phyloP scores from a whole-genome alignment of 2,329 filamentous ascomycete species.

The Xylaria arbuscula region DNA sequence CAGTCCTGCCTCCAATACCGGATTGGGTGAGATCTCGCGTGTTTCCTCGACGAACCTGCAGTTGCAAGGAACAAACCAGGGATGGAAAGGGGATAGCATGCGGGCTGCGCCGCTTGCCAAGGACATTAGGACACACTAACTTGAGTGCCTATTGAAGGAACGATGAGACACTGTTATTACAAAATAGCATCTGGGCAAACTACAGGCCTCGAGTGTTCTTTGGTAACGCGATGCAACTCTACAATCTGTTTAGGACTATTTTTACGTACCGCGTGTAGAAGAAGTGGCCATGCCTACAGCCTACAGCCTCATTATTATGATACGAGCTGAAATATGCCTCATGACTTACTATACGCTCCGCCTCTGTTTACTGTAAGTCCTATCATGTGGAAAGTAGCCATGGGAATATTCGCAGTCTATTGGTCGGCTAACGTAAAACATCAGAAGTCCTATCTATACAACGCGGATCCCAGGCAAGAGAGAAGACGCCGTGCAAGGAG shows the following conservation, averaged over 20 bases:
- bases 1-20: background rate
- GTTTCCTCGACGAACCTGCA: background rate
- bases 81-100: background rate
- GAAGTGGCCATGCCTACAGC: background rate
- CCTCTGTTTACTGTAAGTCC: background rate
- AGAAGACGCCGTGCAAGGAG: background rate
- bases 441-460: background rate
- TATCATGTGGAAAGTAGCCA: background rate
- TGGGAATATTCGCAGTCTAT: background rate
- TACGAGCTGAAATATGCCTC: background rate
- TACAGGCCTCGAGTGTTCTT: background rate
- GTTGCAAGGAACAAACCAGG: slow-evolving; percentile 4
- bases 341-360: slow-evolving; percentile 3
- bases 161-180: slow-evolving; percentile 3
- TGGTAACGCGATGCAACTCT: slow-evolving; percentile 7
- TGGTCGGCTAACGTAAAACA: background rate
- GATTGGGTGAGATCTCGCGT: background rate
- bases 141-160: background rate
- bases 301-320: background rate
- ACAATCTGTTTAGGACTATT: background rate
- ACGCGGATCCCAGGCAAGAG: background rate
- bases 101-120: slow-evolving; percentile 14
- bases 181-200: background rate
- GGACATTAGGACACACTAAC: background rate
- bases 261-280: background rate